Base-by-base conservation (phyloP, 2,329 filamentous ascomycete species). In the Botryotinia convoluta region DNA sequence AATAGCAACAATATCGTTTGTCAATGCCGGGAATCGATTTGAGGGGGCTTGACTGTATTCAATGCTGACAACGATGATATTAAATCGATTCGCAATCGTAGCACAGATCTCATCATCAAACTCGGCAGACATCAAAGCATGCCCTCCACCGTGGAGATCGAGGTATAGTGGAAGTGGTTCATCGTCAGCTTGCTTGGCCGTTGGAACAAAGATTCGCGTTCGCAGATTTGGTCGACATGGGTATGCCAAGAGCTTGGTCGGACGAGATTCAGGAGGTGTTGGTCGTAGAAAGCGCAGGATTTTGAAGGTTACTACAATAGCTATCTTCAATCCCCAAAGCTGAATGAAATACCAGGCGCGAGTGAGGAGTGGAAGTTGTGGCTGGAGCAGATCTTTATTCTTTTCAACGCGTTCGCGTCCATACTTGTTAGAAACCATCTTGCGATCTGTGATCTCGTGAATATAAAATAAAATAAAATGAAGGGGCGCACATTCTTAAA, bases 101-200 rank as follows among this genome's bases (percentile, higher is more conserved):
- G 79, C 79, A 78, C 85, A 87, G 81, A 86, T 86, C n/a, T 77
- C 76, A 78, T 87, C 85, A 76, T 86, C 85, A 61, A 84, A 79
- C 65, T 79, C 73, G 0, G 86, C 82, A 32, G 82, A 77, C 78
- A 84, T 83, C 61, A 88, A 42, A 42, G 82, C 81, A 77, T 86
- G 87, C 57, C 85, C 86, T 73, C 87, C 86, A 71, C 86, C 86
- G 76, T 89, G 87, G 76, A 87, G 83, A 71, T 85, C 83, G 62
- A 89, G 80, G 63, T 87, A 81, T 3, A 84, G 80, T 1, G 86
- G 85, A 14, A 79, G 80, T 10, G 78, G 79, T 14, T 79, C 77
- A 12, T 78, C 77, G 0, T 79, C 79, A 4, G 79, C 76, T 62
- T 83, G 79, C 75, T 83, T 80, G 51, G 75, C 76, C 1, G 77